These are phyloP conservation scores for Diplodia mutila DNA, from an alignment of 2,329 filamentous ascomycete genomes.

Conservation along the genomic window DNA sequence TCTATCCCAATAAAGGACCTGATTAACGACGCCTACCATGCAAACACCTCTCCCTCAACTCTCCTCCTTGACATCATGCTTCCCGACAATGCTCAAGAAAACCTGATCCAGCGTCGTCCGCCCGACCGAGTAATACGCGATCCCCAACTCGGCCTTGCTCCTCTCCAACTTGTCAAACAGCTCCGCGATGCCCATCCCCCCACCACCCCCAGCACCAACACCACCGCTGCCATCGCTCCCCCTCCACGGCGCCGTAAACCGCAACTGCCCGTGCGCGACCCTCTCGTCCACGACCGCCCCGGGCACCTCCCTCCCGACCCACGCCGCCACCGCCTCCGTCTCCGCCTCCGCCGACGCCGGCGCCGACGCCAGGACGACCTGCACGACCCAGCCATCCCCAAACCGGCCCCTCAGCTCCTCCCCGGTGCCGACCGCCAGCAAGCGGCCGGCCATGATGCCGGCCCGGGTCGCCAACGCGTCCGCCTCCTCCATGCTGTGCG, in stretches of 20 bases:
- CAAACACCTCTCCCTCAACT: neutral
- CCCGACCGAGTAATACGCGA: slow-evolving; percentile 85
- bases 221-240: slow-evolving; percentile 3
- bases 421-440: slow-evolving; percentile 82
- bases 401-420: slow-evolving; percentile 73
- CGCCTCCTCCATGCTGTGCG: slow-evolving; percentile 94
- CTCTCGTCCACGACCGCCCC: slow-evolving; percentile 67
- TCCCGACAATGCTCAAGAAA: slow-evolving; percentile 79
- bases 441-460: slow-evolving; percentile 81
- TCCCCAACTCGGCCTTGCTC: slow-evolving; percentile 64
- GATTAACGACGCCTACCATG: neutral
- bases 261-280: slow-evolving; percentile 81
- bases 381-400: slow-evolving; percentile 78
- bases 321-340: slow-evolving; percentile 67
- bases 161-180: slow-evolving; percentile 76
- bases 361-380: slow-evolving; percentile 75
- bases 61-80: slow-evolving; percentile 38
- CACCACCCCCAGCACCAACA: no score
- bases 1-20: no score
- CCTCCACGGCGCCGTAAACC: slow-evolving; percentile 58
- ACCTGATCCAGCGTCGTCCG: slow-evolving; percentile 90
- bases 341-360: slow-evolving; percentile 70
- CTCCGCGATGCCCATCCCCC: slow-evolving; percentile 56
- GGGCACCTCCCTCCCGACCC: slow-evolving; percentile 66
- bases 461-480: slow-evolving; percentile 82